A percentile compares a stretch with the other conserved stretches of the same genome.
Conservation (phyloP, 768 basidiomycete genomes). For the Floccularia luteovirens region DNA sequence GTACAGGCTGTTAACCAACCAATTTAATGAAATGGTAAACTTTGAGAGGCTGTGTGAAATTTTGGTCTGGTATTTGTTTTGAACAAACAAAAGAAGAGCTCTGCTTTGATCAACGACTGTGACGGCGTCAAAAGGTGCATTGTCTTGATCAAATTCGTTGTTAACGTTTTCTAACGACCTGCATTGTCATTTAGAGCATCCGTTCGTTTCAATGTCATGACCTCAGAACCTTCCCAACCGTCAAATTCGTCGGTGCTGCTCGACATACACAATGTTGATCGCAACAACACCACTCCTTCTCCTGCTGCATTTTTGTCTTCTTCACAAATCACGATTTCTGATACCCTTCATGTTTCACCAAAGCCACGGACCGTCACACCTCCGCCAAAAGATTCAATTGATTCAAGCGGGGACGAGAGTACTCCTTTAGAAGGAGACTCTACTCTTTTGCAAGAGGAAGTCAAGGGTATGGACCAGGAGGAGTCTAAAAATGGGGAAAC, state of each 20-base stretch:
- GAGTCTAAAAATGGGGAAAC: constrained; percentile 11
- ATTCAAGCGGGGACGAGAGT: too few relatives aligned
- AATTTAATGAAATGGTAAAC: too few relatives aligned
- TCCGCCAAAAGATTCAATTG: too few relatives aligned
- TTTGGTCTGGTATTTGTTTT: neutral
- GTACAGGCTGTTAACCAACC: too few relatives aligned
- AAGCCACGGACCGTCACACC: too few relatives aligned
- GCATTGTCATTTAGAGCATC: neutral
- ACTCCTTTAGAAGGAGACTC: constrained; percentile 11
- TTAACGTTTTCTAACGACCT: too few relatives aligned
- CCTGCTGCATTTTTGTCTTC: neutral
- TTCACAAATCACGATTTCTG: constrained; percentile 1
- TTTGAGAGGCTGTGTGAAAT: too few relatives aligned
- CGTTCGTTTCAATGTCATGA: constrained; percentile 17
- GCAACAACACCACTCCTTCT: too few relatives aligned
- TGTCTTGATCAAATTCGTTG: too few relatives aligned
- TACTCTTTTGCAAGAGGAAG: constrained; percentile 15
- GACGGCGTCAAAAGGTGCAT: neutral
- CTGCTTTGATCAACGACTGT: neutral
- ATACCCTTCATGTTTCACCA: too few relatives aligned
- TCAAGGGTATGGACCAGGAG: constrained; percentile 14
- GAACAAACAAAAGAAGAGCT: neutral
- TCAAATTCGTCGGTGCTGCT: neutral
- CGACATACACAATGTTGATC: constrained; percentile 1
- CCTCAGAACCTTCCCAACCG: constrained; percentile 7